phyloP scores from a whole-genome alignment of 208 protist species.

The Crithidia expoeki region DNA sequence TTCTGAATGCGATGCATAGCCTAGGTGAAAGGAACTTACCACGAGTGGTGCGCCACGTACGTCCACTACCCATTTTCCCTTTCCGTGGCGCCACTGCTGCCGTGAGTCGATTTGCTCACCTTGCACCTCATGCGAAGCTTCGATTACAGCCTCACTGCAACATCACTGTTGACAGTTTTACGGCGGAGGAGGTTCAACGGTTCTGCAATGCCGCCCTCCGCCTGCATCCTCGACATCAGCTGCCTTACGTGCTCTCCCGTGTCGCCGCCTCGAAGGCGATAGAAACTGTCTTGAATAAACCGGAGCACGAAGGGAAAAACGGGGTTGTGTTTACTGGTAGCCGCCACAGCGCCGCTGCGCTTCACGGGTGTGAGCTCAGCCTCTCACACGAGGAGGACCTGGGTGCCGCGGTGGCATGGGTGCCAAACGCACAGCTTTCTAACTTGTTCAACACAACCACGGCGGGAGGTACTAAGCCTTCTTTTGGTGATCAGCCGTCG shows the following conservation, averaged over 20 bases:
- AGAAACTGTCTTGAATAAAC: background rate
- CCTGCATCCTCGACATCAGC: slow-evolving; percentile 47
- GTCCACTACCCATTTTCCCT: background rate
- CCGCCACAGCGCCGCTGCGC: slow-evolving; percentile 24
- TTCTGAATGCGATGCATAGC: background rate
- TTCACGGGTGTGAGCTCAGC: slow-evolving; percentile 42
- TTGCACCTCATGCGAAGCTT: background rate
- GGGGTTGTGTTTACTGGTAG: slow-evolving; percentile 38
- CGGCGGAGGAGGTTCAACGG: background rate
- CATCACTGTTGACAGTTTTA: slow-evolving; percentile 4
- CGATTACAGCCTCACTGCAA: background rate
- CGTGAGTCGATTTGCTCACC: background rate
- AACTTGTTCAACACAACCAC: background rate
- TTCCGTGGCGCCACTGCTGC: slow-evolving; percentile 6
- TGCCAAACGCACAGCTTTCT: background rate
- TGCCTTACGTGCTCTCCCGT: slow-evolving; percentile 67
- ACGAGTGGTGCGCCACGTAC: background rate
- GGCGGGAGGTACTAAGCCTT: no score
- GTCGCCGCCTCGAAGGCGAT: slow-evolving; percentile 59
- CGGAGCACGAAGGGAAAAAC: background rate
- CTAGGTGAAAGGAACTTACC: background rate
- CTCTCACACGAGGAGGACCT: slow-evolving; percentile 59
- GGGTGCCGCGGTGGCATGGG: slow-evolving; percentile 53
- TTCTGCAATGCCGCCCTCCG: slow-evolving; percentile 1
- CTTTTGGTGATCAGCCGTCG: no score